Evolutionary conservation across 2,329 filamentous ascomycete genomes (phyloP).

Genomic region (Fusarium torulosum): DNA sequence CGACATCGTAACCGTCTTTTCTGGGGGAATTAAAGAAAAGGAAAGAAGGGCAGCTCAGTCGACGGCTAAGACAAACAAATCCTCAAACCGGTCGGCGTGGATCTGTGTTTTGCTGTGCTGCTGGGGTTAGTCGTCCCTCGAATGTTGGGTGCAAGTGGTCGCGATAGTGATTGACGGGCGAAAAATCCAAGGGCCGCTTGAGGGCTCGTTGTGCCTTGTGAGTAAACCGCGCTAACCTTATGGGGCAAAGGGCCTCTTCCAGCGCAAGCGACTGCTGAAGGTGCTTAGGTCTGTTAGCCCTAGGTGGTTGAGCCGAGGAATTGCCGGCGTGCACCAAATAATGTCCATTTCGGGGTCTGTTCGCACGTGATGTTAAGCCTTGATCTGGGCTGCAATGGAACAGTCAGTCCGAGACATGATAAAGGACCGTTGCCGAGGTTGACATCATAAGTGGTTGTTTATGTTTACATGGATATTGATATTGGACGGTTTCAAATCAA

Average conservation of each 20-base stretch:
- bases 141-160: slow-evolving; percentile 56
- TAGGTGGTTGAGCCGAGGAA: slow-evolving; percentile 51
- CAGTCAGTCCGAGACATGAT: neutral
- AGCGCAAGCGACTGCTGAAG: slow-evolving; percentile 52
- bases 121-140: slow-evolving; percentile 58
- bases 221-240: slow-evolving; percentile 51
- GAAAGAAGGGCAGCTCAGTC: slow-evolving; percentile 53
- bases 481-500: slow-evolving; percentile 7
- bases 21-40: slow-evolving; percentile 48
- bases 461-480: neutral
- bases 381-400: neutral
- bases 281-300: slow-evolving; percentile 59
- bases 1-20: slow-evolving; percentile 68
- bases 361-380: slow-evolving; percentile 30
- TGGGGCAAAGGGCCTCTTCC: slow-evolving; percentile 49
- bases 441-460: slow-evolving; percentile 11
- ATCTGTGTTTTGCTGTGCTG: slow-evolving; percentile 56
- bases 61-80: slow-evolving; percentile 53
- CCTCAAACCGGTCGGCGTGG: slow-evolving; percentile 56
- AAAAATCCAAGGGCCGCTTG: slow-evolving; percentile 58
- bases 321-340: slow-evolving; percentile 40
- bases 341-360: neutral
- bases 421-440: neutral
- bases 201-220: slow-evolving; percentile 58
- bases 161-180: slow-evolving; percentile 55